These are phyloP conservation scores for Stenogyne calaminthoides DNA, from an alignment of 305 asterid genomes.

Conservation along the genomic window DNA sequence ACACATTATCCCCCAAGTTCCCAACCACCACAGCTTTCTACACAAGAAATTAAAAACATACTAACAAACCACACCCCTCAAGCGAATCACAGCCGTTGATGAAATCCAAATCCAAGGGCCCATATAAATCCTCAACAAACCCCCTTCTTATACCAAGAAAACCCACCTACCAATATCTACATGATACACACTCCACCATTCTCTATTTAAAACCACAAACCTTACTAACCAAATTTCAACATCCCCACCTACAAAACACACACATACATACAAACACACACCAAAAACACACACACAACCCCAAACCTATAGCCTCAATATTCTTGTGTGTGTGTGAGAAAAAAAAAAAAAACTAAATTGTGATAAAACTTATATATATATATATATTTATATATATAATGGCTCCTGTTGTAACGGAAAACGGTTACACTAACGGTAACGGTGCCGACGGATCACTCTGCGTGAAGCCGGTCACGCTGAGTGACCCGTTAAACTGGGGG, in stretches of 20 bases:
- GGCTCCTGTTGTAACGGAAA: constrained; percentile 32
- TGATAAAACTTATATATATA: too few relatives aligned
- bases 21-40: constrained; percentile 35
- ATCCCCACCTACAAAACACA: not conserved
- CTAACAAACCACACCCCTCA: not conserved
- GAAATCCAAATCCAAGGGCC: constrained; percentile 17
- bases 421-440: constrained; percentile 21
- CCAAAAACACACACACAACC: not conserved
- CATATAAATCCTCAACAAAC: constrained; percentile 54
- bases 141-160: constrained; percentile 15
- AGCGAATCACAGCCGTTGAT: constrained; percentile 22
- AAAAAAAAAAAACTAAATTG: too few relatives aligned
- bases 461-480: constrained; percentile 12
- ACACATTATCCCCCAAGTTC: constrained; percentile 3
- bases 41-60: not conserved
- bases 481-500: constrained; percentile 78
- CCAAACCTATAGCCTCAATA: not conserved
- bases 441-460: constrained; percentile 37
- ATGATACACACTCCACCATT: constrained; percentile 15
- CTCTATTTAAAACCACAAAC: constrained; percentile 41
- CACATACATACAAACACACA: not conserved
- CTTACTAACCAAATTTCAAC: constrained; percentile 31
- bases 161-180: constrained; percentile 48
- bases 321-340: too few relatives aligned
- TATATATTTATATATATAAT: not conserved